Evolutionary conservation across 768 basidiomycete species (phyloP), one percentile per base, ranked within the genome.

Genomic region (Termitomyces sp.): DNA sequence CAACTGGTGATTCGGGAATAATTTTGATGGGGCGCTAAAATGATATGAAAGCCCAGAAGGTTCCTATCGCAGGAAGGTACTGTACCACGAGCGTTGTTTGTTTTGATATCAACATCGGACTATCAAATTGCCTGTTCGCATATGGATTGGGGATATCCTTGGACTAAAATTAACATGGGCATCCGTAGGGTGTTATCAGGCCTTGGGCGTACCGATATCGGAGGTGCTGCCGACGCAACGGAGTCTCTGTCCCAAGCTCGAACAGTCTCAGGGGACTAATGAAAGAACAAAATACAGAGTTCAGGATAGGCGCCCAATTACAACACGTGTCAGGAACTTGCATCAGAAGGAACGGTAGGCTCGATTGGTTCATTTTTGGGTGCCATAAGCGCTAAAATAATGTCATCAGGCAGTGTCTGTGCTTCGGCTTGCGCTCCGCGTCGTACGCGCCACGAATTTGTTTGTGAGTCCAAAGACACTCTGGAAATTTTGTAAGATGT

Each of bases 341-440:
- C 64, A 44, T 63, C 35, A 54, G 26, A 26, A 26, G 58, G 28
- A 26, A 63, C 42, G 6, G 46, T 40, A 6, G 58, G 51, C 30
- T 64, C 63, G 14, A 59, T 42, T 33, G 63, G 58, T 53, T 66
- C 65, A 35, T 9, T 51, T 58, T 66, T 66, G n/a, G 59, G 65
- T 24, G 56, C 40, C 30, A 40, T 57, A 13, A 59, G 44, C 32
- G 53, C 40, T 14, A 47, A 55, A 32, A 55, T 53, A 53, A 62
- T 62, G 18, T 61, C 48, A 46, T 64, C 58, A 16, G 64, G 46
- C 26, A 62, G 32, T 14, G 46, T 33, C 52, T 65, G 60, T 3
- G 62, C 64, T 28, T 62, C 56, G 20, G 22, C 30, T 3, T 30
- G 56, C 26, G 30, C 9, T 18, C n/a, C 30, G 5, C 53, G 44